Evolutionary conservation across 768 basidiomycete species (phyloP).

Genomic region (Boletus sensibilis): DNA sequence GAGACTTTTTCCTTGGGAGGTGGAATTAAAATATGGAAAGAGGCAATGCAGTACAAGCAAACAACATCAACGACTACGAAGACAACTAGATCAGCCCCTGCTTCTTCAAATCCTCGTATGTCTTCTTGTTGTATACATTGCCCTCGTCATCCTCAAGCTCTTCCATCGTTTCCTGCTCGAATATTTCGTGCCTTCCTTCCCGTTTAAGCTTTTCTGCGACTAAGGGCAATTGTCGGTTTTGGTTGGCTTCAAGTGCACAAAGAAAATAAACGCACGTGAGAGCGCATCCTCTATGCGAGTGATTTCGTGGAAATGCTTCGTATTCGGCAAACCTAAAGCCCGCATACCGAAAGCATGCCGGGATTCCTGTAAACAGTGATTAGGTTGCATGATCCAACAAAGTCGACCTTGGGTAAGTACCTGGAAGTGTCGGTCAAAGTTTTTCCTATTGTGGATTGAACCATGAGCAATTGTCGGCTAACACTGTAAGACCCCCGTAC

Average conservation of each 20-base stretch:
- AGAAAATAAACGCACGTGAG: slow-evolving; percentile 59
- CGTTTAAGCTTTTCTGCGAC: slow-evolving; percentile 97
- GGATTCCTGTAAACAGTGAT: slow-evolving; percentile 62
- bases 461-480: slow-evolving; percentile 15
- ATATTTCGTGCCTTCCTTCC: slow-evolving; percentile 93
- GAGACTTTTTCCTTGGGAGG: neutral
- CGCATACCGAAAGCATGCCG: slow-evolving; percentile 98
- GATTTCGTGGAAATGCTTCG: slow-evolving; percentile 99
- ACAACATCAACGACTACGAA: neutral
- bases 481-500: slow-evolving; percentile 38
- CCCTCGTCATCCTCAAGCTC: slow-evolving; percentile 98
- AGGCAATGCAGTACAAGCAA: slow-evolving; percentile 4
- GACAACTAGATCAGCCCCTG: slow-evolving; percentile 76
- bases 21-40: neutral
- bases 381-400: slow-evolving; percentile 4
- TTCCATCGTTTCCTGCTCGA: slow-evolving; percentile 93
- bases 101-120: slow-evolving; percentile 96
- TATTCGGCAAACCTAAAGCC: slow-evolving; percentile 94
- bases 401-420: slow-evolving; percentile 35
- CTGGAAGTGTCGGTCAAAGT: slow-evolving; percentile 95
- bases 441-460: slow-evolving; percentile 59
- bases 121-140: slow-evolving; percentile 97
- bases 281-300: slow-evolving; percentile 96
- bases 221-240: slow-evolving; percentile 29
- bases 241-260: neutral